These are phyloP conservation scores for Neurospora sp. DNA, from an alignment of 2,329 filamentous ascomycete species.

Conservation along the genomic window DNA sequence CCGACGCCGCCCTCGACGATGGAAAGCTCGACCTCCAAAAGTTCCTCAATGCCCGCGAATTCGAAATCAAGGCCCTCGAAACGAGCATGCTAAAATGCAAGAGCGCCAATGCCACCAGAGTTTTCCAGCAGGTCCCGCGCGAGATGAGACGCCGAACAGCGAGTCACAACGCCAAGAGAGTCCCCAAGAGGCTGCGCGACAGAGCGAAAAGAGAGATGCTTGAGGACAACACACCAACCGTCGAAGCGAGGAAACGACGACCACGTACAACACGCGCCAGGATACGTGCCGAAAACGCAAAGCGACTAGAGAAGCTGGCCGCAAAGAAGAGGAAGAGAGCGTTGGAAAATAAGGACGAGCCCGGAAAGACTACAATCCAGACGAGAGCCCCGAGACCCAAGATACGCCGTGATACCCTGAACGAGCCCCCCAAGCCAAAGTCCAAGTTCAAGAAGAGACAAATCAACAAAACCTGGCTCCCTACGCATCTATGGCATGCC, in stretches of 20 bases:
- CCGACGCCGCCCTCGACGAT: constrained; percentile 45
- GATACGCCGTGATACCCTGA: constrained; percentile 60
- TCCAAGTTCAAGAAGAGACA: constrained; percentile 78
- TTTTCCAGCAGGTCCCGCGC: constrained; percentile 85
- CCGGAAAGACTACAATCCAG: constrained; percentile 20
- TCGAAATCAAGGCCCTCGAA: constrained; percentile 80
- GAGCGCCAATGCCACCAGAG: constrained; percentile 50
- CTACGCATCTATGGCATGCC: constrained; percentile 88
- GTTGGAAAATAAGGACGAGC: constrained; percentile 12
- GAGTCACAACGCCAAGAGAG: constrained; percentile 86
- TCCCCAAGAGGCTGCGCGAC: constrained; percentile 66
- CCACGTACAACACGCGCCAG: constrained; percentile 47
- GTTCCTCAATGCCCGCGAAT: constrained; percentile 78
- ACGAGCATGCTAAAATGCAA: constrained; percentile 71
- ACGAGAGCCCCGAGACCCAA: constrained; percentile 46
- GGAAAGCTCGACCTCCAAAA: constrained; percentile 78
- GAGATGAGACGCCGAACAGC: constrained; percentile 78
- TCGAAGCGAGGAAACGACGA: constrained; percentile 55
- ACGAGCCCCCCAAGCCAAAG: constrained; percentile 43
- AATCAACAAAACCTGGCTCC: constrained; percentile 82
- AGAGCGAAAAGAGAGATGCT: constrained; percentile 67
- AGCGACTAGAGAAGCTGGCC: constrained; percentile 55
- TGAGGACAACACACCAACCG: constrained; percentile 83
- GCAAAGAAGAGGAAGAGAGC: constrained; percentile 42
- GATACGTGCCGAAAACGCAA: constrained; percentile 67